Evolutionary conservation across 768 basidiomycete species (phyloP), one percentile per base, ranked within the genome.

Genomic region (Leccinum ochraceum): DNA sequence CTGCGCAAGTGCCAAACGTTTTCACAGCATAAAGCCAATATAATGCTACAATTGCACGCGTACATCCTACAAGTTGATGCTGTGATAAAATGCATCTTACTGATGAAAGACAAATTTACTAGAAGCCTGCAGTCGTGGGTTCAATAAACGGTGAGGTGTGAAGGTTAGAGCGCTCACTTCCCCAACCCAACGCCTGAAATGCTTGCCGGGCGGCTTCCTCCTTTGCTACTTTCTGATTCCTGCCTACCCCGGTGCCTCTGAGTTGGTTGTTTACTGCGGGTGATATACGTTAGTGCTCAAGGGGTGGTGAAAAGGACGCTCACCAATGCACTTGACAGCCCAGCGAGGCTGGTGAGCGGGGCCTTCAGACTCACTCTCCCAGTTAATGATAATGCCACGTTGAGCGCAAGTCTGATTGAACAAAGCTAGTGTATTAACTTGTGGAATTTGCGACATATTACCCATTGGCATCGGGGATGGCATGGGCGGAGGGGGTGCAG

Each of bases 141-240:
- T 65, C 48, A 60, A 51, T 36, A 24, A 53, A 44, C 34, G 28
- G 34, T 16, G 28, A 28, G 53, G 36, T 22, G 46, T 1, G 20
- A 36, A n/a, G 28, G 10, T n/a, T 58, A 53, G 22, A 42, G n/a
- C 17, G 6, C 68, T 65, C 57, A 70, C 68, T 68, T 67, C 77
- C 78, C 85, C 86, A 87, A 56, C 83, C 81, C 79, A 87, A 76
- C 3, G 74, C 60, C 11, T 67, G 67, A 74, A 79, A 86, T 52
- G 87, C 86, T 57, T 81, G 75, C 42, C 81, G 80, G 34, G 85
- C 86, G n/a, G 87, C 87, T 62, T 85, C 82, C 73, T 88, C 86
- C 63, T 87, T 88, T 8, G 87, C 87, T n/a, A 73, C 52, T 63
- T 88, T 89, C 70, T 87, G 86, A 59, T 78, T 88, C 60, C 81